Evolutionary conservation across 768 basidiomycete genomes (phyloP), one percentile per base, ranked within the genome.

Genomic region (Favolaschia claudopus): DNA sequence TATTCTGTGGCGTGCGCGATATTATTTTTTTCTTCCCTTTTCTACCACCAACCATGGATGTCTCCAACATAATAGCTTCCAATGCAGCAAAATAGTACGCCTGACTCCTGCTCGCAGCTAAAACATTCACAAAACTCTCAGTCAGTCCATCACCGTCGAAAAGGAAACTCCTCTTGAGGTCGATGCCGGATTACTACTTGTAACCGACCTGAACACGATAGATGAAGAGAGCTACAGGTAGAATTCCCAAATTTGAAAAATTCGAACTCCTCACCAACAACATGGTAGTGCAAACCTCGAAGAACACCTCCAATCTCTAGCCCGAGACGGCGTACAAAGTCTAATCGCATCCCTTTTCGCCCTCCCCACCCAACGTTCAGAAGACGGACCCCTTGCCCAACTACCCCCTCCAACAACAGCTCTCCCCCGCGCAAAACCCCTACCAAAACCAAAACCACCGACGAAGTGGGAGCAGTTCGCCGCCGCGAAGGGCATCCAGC

Each of bases 391-490:
- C 0, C 80, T 94, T 45, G 93, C 91, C 1, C 81, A 86, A 54
- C 89, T 97, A 4, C 96, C 96, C 1, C 69, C 85, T 1, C 91
- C 93, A 3, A 85, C 81, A 2, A 92, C 90, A 25, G 78, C 80
- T 43, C 84, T 99, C 1, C 97, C 97, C 0, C 86, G 97, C 22
- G 84, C 95, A 28, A 99, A 99, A 72, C 93, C 92, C 0, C 80
- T 99, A 3, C 97, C 96, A 0, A 96, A 95, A 68, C 91, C 92
- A 3, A 97, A 96, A 75, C 89, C 90, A 9, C 87, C 83, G 31
- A 99, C 96, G 7, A 99, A 97, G 74, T 99, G 97, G 97, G 93
- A 99, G 78, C 82, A 85, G 54, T 99, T 99, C 69, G 96, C 96
- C 5, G 87, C 88, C 43, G 89, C 92, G 33, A 98, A 97, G 78